These are phyloP conservation scores for Podila minutissima DNA, from an alignment of 192 early-diverging fungal species.

Conservation along the genomic window DNA sequence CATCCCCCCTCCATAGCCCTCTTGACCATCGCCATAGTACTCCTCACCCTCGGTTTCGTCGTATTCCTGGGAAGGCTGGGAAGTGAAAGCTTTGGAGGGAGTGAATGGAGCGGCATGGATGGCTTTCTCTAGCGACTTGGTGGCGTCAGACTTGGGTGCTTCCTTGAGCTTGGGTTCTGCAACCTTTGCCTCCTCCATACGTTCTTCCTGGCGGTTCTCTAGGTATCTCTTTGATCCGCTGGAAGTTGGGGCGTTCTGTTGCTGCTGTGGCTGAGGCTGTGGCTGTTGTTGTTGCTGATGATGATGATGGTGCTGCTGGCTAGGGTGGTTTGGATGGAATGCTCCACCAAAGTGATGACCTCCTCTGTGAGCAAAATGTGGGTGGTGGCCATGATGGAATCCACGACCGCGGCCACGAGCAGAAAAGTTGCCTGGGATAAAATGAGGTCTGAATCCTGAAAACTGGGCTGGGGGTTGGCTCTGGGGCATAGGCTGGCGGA, in stretches of 20 bases:
- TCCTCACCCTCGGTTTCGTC: slow-evolving; percentile 13
- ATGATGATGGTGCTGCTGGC: slow-evolving; percentile 19
- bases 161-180: background rate
- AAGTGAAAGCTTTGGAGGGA: slow-evolving; percentile 11
- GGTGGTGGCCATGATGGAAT: slow-evolving; percentile 35
- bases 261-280: background rate
- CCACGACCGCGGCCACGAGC: slow-evolving; percentile 48
- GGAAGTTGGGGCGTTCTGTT: background rate
- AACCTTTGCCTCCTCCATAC: background rate
- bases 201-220: background rate
- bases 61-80: slow-evolving; percentile 4
- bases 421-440: slow-evolving; percentile 48
- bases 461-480: slow-evolving; percentile 26
- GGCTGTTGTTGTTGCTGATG: background rate
- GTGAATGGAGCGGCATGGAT: slow-evolving; percentile 47
- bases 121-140: slow-evolving; percentile 27
- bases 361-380: slow-evolving; percentile 32
- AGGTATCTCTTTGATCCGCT: slow-evolving; percentile 14
- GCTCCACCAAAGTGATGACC: slow-evolving; percentile 19
- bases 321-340: slow-evolving; percentile 18
- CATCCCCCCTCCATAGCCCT: background rate
- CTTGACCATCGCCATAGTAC: slow-evolving; percentile 17
- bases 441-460: slow-evolving; percentile 28
- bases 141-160: background rate
- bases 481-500: slow-evolving; percentile 40